Conservation (phyloP, 208 protist genomes). For the Leishmania major region DNA sequence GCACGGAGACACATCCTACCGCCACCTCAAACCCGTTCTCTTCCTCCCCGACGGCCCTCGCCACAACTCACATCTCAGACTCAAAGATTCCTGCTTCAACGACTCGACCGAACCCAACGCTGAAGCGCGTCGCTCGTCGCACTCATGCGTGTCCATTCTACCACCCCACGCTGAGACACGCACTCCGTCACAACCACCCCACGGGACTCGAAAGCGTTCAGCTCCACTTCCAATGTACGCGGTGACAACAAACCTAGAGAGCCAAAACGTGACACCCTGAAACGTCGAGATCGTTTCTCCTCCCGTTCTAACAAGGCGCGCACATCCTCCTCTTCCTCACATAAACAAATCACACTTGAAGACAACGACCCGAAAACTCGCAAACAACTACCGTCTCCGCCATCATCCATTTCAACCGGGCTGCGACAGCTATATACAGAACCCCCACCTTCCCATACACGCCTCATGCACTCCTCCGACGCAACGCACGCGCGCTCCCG, state of each 20-base stretch:
- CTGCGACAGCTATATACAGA: too few species aligned
- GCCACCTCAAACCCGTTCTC: too few species aligned
- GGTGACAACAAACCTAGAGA: neutral
- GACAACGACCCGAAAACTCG: neutral
- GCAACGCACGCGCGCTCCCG: neutral
- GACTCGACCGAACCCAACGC: conserved; percentile 22
- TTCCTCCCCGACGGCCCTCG: too few species aligned
- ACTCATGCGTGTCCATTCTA: neutral
- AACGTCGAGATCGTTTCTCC: conserved; percentile 1
- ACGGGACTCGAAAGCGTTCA: neutral
- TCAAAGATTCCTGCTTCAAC: neutral
- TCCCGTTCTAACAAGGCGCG: conserved; percentile 23
- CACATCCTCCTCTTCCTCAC: conserved; percentile 47
- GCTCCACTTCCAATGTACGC: neutral
- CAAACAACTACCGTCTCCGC: too few species aligned
- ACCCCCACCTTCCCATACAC: accelerated
- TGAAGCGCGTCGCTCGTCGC: conserved; percentile 3
- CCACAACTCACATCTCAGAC: too few species aligned
- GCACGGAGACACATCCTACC: too few species aligned
- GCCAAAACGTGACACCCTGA: neutral
- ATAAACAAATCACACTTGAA: neutral
- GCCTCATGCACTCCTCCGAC: conserved; percentile 2
- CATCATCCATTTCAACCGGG: accelerated
- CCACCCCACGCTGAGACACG: neutral
- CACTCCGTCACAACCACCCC: neutral